Evolutionary conservation across 768 basidiomycete species (phyloP), one percentile per base, ranked within the genome.

Genomic region (Hemileccinum rubropunctum): DNA sequence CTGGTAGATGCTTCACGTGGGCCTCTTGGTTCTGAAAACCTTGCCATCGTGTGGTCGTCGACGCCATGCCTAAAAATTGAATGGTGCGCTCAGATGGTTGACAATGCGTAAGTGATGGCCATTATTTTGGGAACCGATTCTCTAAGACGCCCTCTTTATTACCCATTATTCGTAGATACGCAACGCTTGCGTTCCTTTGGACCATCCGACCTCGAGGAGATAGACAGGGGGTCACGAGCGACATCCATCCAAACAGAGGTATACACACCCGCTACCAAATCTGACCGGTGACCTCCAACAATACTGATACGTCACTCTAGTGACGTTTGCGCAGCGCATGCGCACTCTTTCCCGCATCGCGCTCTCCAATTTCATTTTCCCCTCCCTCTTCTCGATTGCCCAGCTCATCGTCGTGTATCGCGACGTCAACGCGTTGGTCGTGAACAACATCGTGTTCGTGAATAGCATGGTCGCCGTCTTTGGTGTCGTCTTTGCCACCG

Each of bases 401-500:
- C 68, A 66, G 45, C 55, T 65, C 38, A 41, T 65, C 18, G 57
- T 68, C 49, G 61, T 70, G 14, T 70, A 67, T 39, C 57, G 56
- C 39, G 49, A 35, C 44, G 56, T 67, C 34, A 48, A 62, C 43
- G 35, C 57, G 0, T 3, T 58, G 26, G 8, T 52, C 20, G 51
- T 69, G 32, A 65, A 68, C 52, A 52, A 61, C 3, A 57, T 69
- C 49, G 35, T 66, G 1, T 57, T 66, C 27, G 58, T 58, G 14
- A 70, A 70, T 53, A 60, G 53, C 18, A 64, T 62, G 55, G 46
- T 70, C 12, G 61, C 68, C 15, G 62, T 69, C 30, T 61, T 66
- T 18, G 69, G 67, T 30, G 67, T 65, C 40, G 67, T 63, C 10
- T 66, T 69, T 26, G 68, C 68, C 2, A 70, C 64, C 11, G 61